phyloP scores from a whole-genome alignment of 768 basidiomycete genomes.

The Psilocybe azurescens region DNA sequence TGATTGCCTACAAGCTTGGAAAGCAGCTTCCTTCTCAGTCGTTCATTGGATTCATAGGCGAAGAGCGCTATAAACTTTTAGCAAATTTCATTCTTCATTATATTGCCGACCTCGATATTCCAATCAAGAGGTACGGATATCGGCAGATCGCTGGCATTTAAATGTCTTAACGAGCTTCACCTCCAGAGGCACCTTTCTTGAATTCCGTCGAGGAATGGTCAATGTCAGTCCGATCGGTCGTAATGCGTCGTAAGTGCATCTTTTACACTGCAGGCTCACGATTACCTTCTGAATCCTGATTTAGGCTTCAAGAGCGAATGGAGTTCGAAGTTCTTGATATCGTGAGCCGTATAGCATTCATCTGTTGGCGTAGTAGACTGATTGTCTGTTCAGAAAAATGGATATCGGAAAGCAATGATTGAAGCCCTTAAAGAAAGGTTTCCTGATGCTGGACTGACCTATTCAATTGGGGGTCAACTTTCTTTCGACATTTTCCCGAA shows the following conservation, averaged over 20 bases:
- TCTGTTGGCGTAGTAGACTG: conserved; percentile 31
- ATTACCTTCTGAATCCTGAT: too few species aligned
- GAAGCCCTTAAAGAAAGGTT: conserved; percentile 82
- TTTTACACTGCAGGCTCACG: background rate
- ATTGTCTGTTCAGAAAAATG: conserved; percentile 48
- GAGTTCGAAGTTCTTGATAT: conserved; percentile 86
- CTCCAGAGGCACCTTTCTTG: conserved; percentile 88
- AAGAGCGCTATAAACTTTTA: conserved; percentile 89
- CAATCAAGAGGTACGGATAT: conserved; percentile 80
- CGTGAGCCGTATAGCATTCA: conserved; percentile 41
- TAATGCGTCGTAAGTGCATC: conserved; percentile 80
- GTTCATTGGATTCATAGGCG: conserved; percentile 90
- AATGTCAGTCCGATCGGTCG: conserved; percentile 97
- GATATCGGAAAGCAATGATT: conserved; percentile 76
- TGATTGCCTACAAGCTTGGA: conserved; percentile 87
- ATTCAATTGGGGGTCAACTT: conserved; percentile 93
- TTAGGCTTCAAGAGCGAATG: conserved; percentile 78
- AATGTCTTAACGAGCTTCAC: background rate
- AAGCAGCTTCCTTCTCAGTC: conserved; percentile 78
- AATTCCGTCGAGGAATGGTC: conserved; percentile 97
- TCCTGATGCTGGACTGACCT: conserved; percentile 84
- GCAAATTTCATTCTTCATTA: conserved; percentile 95
- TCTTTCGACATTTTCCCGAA: conserved; percentile 92
- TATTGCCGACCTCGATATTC: conserved; percentile 91
- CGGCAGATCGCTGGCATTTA: background rate